Conservation (phyloP, 768 basidiomycete species). For the Lyophyllum shimeji region DNA sequence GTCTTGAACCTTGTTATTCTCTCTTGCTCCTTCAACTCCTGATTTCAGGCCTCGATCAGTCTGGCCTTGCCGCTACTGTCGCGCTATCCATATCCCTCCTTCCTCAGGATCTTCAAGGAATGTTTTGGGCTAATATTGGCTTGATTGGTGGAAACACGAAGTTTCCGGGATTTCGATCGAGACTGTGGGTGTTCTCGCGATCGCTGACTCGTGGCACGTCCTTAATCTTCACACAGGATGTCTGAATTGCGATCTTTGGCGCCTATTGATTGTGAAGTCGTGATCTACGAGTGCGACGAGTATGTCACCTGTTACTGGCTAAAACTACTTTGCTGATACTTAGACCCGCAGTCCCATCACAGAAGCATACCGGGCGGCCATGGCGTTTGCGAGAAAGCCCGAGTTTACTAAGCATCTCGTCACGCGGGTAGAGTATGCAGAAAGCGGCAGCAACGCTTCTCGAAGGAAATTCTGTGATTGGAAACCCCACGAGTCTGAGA, state of each 20-base stretch:
- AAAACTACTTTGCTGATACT: slow-evolving; percentile 6
- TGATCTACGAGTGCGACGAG: slow-evolving; percentile 72
- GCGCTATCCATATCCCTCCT: slow-evolving; percentile 74
- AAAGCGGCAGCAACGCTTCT: slow-evolving; percentile 74
- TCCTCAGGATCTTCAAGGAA: slow-evolving; percentile 79
- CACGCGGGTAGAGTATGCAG: slow-evolving; percentile 82
- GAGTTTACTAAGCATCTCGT: slow-evolving; percentile 55
- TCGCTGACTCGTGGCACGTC: slow-evolving; percentile 8
- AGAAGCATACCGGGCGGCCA: slow-evolving; percentile 63
- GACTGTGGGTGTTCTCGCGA: slow-evolving; percentile 60
- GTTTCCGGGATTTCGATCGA: slow-evolving; percentile 68
- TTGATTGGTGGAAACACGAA: slow-evolving; percentile 82
- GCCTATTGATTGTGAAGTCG: slow-evolving; percentile 77
- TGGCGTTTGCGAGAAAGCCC: slow-evolving; percentile 53
- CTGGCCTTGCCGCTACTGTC: slow-evolving; percentile 75
- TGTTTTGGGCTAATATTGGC: slow-evolving; percentile 96
- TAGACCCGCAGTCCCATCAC: slow-evolving; percentile 53
- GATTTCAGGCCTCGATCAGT: slow-evolving; percentile 68
- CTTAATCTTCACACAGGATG: slow-evolving; percentile 44
- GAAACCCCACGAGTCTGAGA: slow-evolving; percentile 42
- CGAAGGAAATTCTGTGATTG: slow-evolving; percentile 74
- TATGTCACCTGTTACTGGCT: slow-evolving; percentile 38
- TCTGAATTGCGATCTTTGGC: slow-evolving; percentile 77
- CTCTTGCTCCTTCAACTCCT: slow-evolving; percentile 21
- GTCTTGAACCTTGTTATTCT: slow-evolving; percentile 9